phyloP scores from a whole-genome alignment of 306 rosid genomes.

The Lagenaria siceraria region DNA sequence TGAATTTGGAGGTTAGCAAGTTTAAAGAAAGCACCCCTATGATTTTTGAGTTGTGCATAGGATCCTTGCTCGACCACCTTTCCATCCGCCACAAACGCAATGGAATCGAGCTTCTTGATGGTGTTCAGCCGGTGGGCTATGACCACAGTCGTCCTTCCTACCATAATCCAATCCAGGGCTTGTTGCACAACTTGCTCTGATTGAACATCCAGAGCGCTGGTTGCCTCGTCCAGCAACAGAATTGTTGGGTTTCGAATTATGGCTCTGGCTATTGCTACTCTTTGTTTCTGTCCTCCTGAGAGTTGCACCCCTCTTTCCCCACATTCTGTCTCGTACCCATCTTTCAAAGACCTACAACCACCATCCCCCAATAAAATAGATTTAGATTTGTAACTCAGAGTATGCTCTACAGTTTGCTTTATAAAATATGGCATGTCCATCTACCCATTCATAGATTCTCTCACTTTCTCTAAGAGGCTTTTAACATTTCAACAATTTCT shows the following conservation, averaged over 20 bases:
- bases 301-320: constrained; percentile 97
- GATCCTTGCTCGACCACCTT: constrained; percentile 77
- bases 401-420: not conserved
- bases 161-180: constrained; percentile 79
- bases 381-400: not conserved
- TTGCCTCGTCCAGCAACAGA: constrained; percentile 76
- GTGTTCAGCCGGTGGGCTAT: constrained; percentile 92
- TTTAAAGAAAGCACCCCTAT: constrained; percentile 71
- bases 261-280: constrained; percentile 90
- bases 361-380: not conserved
- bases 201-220: constrained; percentile 83
- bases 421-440: not conserved
- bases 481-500: not conserved
- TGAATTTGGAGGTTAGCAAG: constrained; percentile 48
- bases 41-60: constrained; percentile 61
- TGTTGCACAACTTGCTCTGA: constrained; percentile 86
- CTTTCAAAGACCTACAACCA: constrained; percentile 48
- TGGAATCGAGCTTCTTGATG: constrained; percentile 62
- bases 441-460: not conserved
- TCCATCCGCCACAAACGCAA: constrained; percentile 72
- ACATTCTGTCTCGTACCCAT: constrained; percentile 78
- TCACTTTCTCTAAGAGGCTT: not conserved
- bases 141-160: constrained; percentile 76
- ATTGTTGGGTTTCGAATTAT: constrained; percentile 72
- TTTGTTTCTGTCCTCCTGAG: constrained; percentile 94